phyloP scores from a whole-genome alignment of 441 rosid genomes.

The Populus hybrid region DNA sequence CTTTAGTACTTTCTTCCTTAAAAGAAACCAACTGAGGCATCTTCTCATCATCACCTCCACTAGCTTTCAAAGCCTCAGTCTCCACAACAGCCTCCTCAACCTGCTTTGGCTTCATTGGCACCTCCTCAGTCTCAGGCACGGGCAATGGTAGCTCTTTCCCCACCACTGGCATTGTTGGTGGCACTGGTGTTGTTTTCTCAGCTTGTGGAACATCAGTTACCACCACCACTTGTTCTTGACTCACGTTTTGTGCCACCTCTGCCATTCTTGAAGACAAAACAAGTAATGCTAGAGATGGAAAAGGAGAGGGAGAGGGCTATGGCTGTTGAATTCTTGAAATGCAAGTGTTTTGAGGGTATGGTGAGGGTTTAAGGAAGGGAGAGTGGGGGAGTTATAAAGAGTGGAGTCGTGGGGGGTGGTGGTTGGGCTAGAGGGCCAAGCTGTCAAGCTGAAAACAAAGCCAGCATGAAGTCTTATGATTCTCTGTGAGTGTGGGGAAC shows the following conservation, averaged over 20 bases:
- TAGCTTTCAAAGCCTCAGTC: not conserved
- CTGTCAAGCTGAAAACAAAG: constrained; percentile 1
- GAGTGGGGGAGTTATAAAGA: constrained; percentile 2
- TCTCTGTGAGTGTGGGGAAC: constrained; percentile 8
- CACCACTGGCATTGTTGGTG: not conserved
- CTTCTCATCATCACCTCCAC: constrained; percentile 26
- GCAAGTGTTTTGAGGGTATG: not conserved
- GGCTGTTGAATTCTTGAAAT: not conserved
- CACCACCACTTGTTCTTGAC: constrained; percentile 14
- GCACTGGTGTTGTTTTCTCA: not conserved
- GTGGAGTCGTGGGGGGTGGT: not conserved
- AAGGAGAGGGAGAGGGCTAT: not conserved
- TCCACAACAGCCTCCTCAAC: constrained; percentile 16
- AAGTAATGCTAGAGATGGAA: not conserved
- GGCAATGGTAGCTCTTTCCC: constrained; percentile 19
- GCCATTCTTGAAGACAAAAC: constrained; percentile 9
- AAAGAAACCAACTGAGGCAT: constrained; percentile 48
- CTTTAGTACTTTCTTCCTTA: constrained; percentile 70
- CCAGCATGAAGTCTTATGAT: not conserved
- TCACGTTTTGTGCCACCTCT: constrained; percentile 12
- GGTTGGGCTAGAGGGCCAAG: not conserved
- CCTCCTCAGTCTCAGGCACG: constrained; percentile 27
- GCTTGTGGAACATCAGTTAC: constrained; percentile 17
- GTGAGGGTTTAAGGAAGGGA: not conserved
- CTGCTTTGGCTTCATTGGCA: constrained; percentile 9